phyloP scores from a whole-genome alignment of 495 filamentous ascomycete species.

The Aspergillus funiculosus region DNA sequence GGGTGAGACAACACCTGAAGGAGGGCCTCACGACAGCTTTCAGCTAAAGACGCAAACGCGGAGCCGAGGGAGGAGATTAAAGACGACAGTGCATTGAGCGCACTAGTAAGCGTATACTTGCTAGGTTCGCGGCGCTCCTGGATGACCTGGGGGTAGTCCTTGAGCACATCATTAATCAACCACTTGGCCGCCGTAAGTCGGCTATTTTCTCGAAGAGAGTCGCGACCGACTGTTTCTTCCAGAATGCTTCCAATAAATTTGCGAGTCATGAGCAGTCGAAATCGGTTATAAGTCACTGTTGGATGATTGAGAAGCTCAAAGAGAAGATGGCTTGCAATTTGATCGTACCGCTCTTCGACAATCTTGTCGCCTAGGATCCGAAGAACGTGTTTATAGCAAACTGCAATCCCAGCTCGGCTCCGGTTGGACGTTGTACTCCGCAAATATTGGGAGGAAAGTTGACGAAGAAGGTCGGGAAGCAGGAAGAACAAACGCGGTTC shows the following conservation, averaged over 20 bases:
- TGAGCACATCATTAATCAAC: slow-evolving; percentile 81
- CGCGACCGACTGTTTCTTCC: slow-evolving; percentile 74
- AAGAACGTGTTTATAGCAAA: slow-evolving; percentile 79
- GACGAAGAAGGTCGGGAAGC: slow-evolving; percentile 71
- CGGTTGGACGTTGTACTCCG: slow-evolving; percentile 74
- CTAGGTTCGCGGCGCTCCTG: slow-evolving; percentile 87
- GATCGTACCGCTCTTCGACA: slow-evolving; percentile 71
- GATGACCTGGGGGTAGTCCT: slow-evolving; percentile 88
- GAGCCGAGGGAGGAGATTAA: slow-evolving; percentile 77
- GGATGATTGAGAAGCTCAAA: slow-evolving; percentile 71
- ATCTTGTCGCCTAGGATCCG: slow-evolving; percentile 66
- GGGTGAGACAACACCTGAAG: slow-evolving; percentile 90
- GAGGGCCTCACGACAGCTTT: slow-evolving; percentile 77
- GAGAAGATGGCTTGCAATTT: slow-evolving; percentile 75
- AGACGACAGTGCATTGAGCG: slow-evolving; percentile 73
- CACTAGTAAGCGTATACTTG: slow-evolving; percentile 75
- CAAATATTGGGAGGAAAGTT: slow-evolving; percentile 76
- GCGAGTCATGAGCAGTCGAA: slow-evolving; percentile 77
- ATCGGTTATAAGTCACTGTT: slow-evolving; percentile 75
- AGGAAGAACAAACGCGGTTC: slow-evolving; percentile 64
- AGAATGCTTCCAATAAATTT: slow-evolving; percentile 79
- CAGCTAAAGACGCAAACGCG: slow-evolving; percentile 67
- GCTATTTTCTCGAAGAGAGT: slow-evolving; percentile 81
- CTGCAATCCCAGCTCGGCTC: slow-evolving; percentile 72
- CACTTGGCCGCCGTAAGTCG: slow-evolving; percentile 74